phyloP scores from a whole-genome alignment of 2,329 filamentous ascomycete genomes.

The Hymenoscyphus salicellus region DNA sequence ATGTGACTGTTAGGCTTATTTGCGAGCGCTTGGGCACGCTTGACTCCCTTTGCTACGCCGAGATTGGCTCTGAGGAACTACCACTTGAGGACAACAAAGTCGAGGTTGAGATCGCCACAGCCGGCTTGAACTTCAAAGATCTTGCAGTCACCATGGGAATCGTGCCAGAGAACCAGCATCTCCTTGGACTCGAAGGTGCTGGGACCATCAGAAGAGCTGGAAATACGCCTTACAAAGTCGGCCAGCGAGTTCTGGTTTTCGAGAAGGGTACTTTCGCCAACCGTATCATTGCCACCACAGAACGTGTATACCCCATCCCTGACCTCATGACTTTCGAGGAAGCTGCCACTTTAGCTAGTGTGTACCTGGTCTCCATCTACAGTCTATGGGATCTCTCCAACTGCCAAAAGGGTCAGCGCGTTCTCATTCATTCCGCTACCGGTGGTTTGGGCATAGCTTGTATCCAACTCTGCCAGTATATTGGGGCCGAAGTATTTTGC shows the following conservation, averaged over 20 bases:
- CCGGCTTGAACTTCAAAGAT: slow-evolving; percentile 23
- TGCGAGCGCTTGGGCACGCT: slow-evolving; percentile 15
- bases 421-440: slow-evolving; percentile 36
- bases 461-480: slow-evolving; percentile 31
- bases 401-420: background rate
- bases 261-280: slow-evolving; percentile 16
- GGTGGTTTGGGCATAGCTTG: slow-evolving; percentile 36
- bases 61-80: background rate
- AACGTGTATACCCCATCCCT: slow-evolving; percentile 37
- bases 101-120: slow-evolving; percentile 11
- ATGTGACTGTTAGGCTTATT: slow-evolving; percentile 7
- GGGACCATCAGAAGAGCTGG: slow-evolving; percentile 29
- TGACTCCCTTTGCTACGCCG: slow-evolving; percentile 6
- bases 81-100: slow-evolving; percentile 13
- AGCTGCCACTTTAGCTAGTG: slow-evolving; percentile 41
- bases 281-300: slow-evolving; percentile 9
- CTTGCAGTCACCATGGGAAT: slow-evolving; percentile 25
- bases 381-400: background rate
- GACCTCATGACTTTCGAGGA: slow-evolving; percentile 39
- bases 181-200: slow-evolving; percentile 27
- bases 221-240: slow-evolving; percentile 22
- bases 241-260: slow-evolving; percentile 26
- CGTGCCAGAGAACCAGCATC: slow-evolving; percentile 19
- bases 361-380: slow-evolving; percentile 24
- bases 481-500: slow-evolving; percentile 40